Percentiles rank a stretch among this genome's conserved stretches.
These are phyloP conservation scores for Acidiella bohemica DNA, from an alignment of 495 filamentous ascomycete genomes.

Conservation along the genomic window DNA sequence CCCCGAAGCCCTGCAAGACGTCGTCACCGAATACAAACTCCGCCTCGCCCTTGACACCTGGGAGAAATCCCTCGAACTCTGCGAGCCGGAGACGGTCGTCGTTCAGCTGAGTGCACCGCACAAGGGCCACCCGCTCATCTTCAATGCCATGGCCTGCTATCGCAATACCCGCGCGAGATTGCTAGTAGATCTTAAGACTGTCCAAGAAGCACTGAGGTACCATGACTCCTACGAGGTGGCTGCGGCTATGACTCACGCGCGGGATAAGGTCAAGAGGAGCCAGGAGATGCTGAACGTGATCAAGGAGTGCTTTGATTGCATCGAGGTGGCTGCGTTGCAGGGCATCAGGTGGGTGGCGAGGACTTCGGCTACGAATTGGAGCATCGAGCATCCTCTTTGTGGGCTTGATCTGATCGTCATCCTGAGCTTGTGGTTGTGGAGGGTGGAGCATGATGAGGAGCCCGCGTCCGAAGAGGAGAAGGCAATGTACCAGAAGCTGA, in stretches of 20 bases:
- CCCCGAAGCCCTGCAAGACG: conserved; percentile 87
- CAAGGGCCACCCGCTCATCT: conserved; percentile 94
- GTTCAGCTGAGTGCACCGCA: conserved; percentile 89
- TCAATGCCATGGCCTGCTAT: conserved; percentile 97
- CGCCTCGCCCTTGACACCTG: conserved; percentile 91
- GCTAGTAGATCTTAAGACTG: conserved; percentile 85
- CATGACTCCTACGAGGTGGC: conserved; percentile 96
- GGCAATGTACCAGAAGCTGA: conserved; percentile 90
- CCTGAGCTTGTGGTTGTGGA: conserved; percentile 94
- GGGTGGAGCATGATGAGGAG: conserved; percentile 97
- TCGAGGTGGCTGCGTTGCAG: conserved; percentile 86
- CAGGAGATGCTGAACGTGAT: conserved; percentile 98
- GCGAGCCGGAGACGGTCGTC: conserved; percentile 80
- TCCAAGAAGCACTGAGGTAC: conserved; percentile 93
- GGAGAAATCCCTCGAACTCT: conserved; percentile 89
- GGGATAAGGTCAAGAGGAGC: conserved; percentile 85
- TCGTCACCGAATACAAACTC: conserved; percentile 97
- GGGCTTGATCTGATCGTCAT: conserved; percentile 98
- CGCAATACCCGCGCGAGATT: conserved; percentile 86
- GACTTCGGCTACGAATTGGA: conserved; percentile 97
- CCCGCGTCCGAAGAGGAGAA: conserved; percentile 80
- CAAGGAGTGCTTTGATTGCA: conserved; percentile 93
- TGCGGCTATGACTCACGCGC: conserved; percentile 84
- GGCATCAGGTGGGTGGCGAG: conserved; percentile 97
- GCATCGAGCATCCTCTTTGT: conserved; percentile 92